phyloP scores from a whole-genome alignment of 1,284 basidiomycete species.

The Coniophora puteana region DNA sequence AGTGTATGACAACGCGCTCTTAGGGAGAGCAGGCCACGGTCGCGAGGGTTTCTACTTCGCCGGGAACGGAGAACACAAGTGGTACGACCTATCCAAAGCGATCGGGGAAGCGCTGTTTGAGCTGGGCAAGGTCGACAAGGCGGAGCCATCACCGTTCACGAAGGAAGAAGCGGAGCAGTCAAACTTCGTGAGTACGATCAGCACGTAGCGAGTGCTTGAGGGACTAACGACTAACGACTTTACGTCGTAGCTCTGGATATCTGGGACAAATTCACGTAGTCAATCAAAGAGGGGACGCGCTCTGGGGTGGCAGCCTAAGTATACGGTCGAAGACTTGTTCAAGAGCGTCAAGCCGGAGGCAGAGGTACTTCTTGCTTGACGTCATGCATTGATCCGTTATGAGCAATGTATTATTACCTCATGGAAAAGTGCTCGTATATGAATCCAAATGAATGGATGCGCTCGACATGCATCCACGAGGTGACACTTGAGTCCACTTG shows the following conservation, averaged over 20 bases:
- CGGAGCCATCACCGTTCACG: slow-evolving; percentile 27
- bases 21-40: slow-evolving; percentile 16
- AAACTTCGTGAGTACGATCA: slow-evolving; percentile 23
- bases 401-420: no score
- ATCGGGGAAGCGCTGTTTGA: slow-evolving; percentile 20
- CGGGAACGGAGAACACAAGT: slow-evolving; percentile 25
- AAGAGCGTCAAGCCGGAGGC: slow-evolving; percentile 38
- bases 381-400: no score
- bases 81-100: slow-evolving; percentile 16
- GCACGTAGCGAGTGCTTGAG: not conserved
- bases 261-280: slow-evolving; percentile 51
- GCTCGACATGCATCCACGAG: no score
- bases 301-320: slow-evolving; percentile 48
- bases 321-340: slow-evolving; percentile 39
- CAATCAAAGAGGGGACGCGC: slow-evolving; percentile 41
- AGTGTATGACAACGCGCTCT: slow-evolving; percentile 29
- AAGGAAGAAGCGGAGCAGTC: slow-evolving; percentile 24
- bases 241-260: no score
- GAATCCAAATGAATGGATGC: no score
- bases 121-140: slow-evolving; percentile 19
- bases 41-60: slow-evolving; percentile 32
- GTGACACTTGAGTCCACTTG: no score
- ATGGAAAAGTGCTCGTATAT: no score
- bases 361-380: slow-evolving; percentile 21
- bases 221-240: not conserved